phyloP scores from a whole-genome alignment of 1,284 basidiomycete genomes.

The Agroathelia rolfsii region DNA sequence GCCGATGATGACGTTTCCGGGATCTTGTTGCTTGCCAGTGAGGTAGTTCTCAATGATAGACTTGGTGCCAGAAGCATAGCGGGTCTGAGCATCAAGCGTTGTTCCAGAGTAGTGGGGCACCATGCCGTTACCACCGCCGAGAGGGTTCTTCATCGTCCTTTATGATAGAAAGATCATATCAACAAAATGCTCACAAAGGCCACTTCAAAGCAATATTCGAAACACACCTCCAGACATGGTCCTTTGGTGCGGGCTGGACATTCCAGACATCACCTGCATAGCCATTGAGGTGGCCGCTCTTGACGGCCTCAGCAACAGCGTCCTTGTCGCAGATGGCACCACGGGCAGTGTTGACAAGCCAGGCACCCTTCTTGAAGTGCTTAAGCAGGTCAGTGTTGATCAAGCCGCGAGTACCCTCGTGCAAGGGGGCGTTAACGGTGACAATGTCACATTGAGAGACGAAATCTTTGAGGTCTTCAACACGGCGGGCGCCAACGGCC shows the following conservation, averaged over 20 bases:
- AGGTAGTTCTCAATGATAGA: constrained; percentile 79
- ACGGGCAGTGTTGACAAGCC: constrained; percentile 90
- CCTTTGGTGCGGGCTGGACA: constrained; percentile 75
- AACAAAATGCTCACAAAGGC: no score
- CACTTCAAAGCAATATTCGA: no score
- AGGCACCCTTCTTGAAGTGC: constrained; percentile 88
- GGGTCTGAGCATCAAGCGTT: constrained; percentile 84
- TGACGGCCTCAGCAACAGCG: constrained; percentile 70
- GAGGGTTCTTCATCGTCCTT: constrained; percentile 72
- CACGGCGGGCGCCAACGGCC: constrained; percentile 64
- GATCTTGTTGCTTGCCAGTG: constrained; percentile 55
- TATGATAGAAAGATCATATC: no score
- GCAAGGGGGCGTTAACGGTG: constrained; percentile 86
- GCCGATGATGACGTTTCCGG: constrained; percentile 76
- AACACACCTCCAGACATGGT: constrained; percentile 89
- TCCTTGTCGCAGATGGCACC: constrained; percentile 87
- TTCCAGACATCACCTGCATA: constrained; percentile 71
- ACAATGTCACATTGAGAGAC: constrained; percentile 78
- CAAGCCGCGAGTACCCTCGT: constrained; percentile 78
- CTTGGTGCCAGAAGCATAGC: constrained; percentile 78
- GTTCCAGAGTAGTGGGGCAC: constrained; percentile 86
- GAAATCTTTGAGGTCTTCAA: constrained; percentile 81
- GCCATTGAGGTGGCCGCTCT: constrained; percentile 66
- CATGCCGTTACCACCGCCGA: constrained; percentile 78
- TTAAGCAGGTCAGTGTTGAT: constrained; percentile 77